phyloP scores from a whole-genome alignment of 2,329 filamentous ascomycete genomes.

The Davidsoniella neocaledoniae region DNA sequence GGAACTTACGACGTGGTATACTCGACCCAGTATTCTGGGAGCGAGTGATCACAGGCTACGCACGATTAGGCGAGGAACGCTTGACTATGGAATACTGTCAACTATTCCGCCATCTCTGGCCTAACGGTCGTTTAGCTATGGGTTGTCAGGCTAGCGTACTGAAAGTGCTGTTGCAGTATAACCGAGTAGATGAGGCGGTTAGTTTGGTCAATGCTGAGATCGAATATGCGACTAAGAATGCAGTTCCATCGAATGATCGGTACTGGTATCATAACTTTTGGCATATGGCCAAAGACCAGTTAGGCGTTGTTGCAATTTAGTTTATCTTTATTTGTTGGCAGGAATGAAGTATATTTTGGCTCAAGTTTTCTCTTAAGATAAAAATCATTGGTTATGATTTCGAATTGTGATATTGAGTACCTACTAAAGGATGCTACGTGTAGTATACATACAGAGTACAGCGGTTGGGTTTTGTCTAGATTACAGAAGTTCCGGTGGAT shows the following conservation, averaged over 20 bases:
- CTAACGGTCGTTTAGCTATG: conserved; percentile 23
- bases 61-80: conserved; percentile 31
- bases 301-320: neutral
- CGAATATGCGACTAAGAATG: conserved; percentile 13
- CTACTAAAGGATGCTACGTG: too few relatives aligned
- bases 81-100: conserved; percentile 25
- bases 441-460: too few relatives aligned
- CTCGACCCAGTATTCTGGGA: conserved; percentile 53
- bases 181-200: conserved; percentile 18
- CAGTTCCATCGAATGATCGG: conserved; percentile 17
- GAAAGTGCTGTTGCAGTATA: conserved; percentile 17
- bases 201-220: conserved; percentile 20
- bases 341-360: too few relatives aligned
- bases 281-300: conserved; percentile 26
- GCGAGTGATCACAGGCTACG: conserved; percentile 51
- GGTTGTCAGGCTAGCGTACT: conserved; percentile 29
- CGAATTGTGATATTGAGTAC: too few relatives aligned
- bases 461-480: too few relatives aligned
- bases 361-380: too few relatives aligned
- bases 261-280: conserved; percentile 35
- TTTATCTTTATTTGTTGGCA: too few relatives aligned
- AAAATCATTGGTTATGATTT: too few relatives aligned
- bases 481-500: too few relatives aligned
- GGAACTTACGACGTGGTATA: conserved; percentile 21
- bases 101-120: conserved; percentile 31